Percentiles rank a stretch among this genome's conserved stretches.
phyloP scores from a whole-genome alignment of 192 early-diverging fungal species.

The Geranomyces variabilis region DNA sequence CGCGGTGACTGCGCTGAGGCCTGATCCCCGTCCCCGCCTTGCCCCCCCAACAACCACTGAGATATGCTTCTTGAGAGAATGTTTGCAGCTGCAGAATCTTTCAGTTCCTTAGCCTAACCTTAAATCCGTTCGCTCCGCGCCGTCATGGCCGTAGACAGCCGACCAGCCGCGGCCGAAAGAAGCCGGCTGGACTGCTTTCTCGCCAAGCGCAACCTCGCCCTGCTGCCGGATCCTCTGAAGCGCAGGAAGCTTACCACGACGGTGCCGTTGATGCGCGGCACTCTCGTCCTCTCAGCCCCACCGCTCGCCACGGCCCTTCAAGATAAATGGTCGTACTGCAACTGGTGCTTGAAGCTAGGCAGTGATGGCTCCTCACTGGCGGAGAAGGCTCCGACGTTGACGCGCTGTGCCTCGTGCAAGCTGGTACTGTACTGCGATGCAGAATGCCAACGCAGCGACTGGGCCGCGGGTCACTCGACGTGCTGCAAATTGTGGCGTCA shows the following conservation, averaged over 20 bases:
- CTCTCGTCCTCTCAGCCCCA: neutral
- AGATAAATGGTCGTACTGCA: neutral
- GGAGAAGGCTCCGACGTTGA: neutral
- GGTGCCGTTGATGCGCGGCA: conserved; percentile 7
- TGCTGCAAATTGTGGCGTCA: conserved; percentile 9
- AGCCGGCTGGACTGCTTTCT: neutral
- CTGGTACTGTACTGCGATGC: conserved; percentile 23
- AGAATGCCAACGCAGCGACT: conserved; percentile 27
- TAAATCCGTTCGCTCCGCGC: too few species aligned
- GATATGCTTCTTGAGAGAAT: too few species aligned
- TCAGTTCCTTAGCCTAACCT: too few species aligned
- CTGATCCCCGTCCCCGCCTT: too few species aligned
- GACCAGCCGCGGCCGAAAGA: too few species aligned
- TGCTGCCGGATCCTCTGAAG: conserved; percentile 11
- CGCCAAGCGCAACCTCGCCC: neutral
- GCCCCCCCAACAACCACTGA: too few species aligned
- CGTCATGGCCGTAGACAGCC: too few species aligned
- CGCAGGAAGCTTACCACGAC: conserved; percentile 4
- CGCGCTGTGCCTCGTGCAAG: conserved; percentile 31
- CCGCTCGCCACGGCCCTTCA: conserved; percentile 15
- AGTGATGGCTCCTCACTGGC: neutral
- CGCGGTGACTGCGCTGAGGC: too few species aligned
- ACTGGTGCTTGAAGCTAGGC: neutral
- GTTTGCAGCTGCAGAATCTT: too few species aligned
- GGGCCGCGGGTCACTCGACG: conserved; percentile 23